Evolutionary conservation across 192 early-diverging fungal species (phyloP), one percentile per base, ranked within the genome.

Genomic region (Linnemannia hyalina): DNA sequence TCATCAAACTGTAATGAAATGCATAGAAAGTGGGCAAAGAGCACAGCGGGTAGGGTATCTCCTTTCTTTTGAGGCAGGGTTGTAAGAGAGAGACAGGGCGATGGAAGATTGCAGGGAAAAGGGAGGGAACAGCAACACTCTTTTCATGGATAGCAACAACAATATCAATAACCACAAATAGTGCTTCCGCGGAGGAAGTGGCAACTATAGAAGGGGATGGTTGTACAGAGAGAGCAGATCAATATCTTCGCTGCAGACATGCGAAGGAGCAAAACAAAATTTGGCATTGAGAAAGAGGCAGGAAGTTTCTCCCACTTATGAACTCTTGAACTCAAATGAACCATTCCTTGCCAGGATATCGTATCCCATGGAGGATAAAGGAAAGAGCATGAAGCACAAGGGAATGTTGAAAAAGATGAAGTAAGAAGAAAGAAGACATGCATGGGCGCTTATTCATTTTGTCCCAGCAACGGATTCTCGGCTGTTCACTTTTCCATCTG

Each of bases 181-280:
- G 60, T 26, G 60, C 9, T 65, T 65, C 60, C 29, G 60, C 60
- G 60, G 29, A 65, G 60, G 60, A 65, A 65, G 6, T n/a, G 55
- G 6, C 44, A 15, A 46, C 44, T 32, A 32, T 29, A 35, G 26
- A 26, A 65, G 1, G n/a, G 0, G 60, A 15, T 15, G 60, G 60
- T 32, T 26, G 60, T 32, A 65, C 60, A 35, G 60, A 65, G n/a
- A 65, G 60, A 65, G 60, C 60, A 65, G 60, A 65, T 65, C 60
- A 32, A 32, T 65, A 29, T 13, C 11, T 29, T 32, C 11, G 9
- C 4, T 26, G n/a, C 60, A 15, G 26, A 65, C 11, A 60, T n/a
- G n/a, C 11, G 6, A 29, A 35, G 29, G 60, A 15, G 13, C 9
- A 15, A 3, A 65, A 60, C 9, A 26, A 60, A 60, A 23, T n/a